phyloP scores from a whole-genome alignment of 179 eudicot genomes.

The Beta corolliflora region DNA sequence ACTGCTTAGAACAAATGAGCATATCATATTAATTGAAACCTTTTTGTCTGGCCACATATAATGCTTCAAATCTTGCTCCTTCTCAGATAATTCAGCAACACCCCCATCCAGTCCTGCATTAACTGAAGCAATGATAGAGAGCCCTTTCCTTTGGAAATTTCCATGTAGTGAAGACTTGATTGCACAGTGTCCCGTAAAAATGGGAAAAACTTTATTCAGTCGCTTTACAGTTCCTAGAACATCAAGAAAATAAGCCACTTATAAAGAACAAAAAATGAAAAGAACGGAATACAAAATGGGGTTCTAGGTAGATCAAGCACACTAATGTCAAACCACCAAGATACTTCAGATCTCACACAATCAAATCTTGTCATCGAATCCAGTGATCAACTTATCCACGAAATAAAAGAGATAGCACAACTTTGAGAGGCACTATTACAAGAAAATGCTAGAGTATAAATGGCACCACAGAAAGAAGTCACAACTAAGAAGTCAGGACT shows the following conservation, averaged over 20 bases:
- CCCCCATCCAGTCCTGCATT: slow-evolving; percentile 42
- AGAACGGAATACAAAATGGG: neutral
- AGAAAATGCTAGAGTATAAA: neutral
- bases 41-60: slow-evolving; percentile 75
- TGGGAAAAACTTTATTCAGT: slow-evolving; percentile 27
- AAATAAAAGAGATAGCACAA: neutral
- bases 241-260: neutral
- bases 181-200: slow-evolving; percentile 26
- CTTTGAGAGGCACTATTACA: neutral
- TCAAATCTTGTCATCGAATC: neutral
- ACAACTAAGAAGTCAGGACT: neutral
- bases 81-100: slow-evolving; percentile 39
- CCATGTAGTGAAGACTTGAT: slow-evolving; percentile 28
- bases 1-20: neutral
- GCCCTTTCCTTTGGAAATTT: slow-evolving; percentile 31
- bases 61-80: slow-evolving; percentile 41
- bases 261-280: neutral
- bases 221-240: slow-evolving; percentile 34
- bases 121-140: slow-evolving; percentile 34
- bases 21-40: slow-evolving; percentile 37
- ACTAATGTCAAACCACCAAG: slow-evolving; percentile 1
- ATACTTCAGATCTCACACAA: neutral
- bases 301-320: slow-evolving; percentile 2
- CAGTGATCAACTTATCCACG: neutral
- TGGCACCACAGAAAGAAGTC: neutral